phyloP scores from a whole-genome alignment of 2,329 filamentous ascomycete genomes.

The Ceratocystis smalleyi region DNA sequence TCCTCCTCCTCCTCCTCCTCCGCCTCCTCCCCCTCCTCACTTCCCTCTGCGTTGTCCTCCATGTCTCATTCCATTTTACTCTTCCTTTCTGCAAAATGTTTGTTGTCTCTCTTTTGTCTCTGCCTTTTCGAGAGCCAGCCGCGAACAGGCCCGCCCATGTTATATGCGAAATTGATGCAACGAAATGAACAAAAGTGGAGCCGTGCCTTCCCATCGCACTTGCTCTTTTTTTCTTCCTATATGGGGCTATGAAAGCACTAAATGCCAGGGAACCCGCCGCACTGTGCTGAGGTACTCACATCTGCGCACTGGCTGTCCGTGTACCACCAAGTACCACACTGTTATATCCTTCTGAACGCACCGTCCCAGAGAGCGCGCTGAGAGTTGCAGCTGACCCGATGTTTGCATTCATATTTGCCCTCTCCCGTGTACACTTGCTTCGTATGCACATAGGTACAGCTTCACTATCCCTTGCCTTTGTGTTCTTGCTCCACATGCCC shows the following conservation, averaged over 20 bases:
- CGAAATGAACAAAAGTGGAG: background rate
- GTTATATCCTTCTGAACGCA: background rate
- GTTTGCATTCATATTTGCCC: too few species aligned
- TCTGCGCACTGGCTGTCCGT: too few species aligned
- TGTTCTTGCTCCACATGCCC: background rate
- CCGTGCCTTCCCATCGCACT: background rate
- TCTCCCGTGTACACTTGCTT: background rate
- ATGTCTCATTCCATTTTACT: background rate
- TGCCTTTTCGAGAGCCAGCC: background rate
- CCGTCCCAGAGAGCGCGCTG: too few species aligned
- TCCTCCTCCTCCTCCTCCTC: too few species aligned
- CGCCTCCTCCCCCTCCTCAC: background rate
- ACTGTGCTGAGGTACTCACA: background rate
- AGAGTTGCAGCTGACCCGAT: background rate
- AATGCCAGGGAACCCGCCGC: background rate
- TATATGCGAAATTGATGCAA: slow-evolving; percentile 5
- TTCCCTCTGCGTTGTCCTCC: background rate
- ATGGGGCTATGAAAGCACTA: background rate
- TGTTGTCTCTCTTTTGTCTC: background rate
- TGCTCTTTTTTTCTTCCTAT: background rate
- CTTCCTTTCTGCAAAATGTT: background rate
- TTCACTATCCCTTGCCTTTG: background rate
- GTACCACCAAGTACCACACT: background rate
- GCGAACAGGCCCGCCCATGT: slow-evolving; percentile 1
- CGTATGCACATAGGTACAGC: background rate